These are phyloP conservation scores for Myxozyma nipponensis DNA, from an alignment of 805 yeast genomes.

Conservation along the genomic window DNA sequence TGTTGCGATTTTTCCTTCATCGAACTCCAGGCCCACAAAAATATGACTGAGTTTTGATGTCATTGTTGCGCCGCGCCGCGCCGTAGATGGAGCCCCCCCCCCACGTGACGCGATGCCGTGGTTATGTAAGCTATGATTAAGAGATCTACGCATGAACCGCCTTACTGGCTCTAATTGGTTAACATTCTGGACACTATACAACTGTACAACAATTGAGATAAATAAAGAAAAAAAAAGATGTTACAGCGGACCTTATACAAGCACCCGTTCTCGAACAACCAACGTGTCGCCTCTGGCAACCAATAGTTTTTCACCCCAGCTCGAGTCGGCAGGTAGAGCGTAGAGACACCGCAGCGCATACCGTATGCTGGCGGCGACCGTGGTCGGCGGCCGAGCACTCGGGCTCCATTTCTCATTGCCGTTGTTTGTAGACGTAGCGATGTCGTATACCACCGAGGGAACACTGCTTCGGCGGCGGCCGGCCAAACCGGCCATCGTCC, in stretches of 20 bases:
- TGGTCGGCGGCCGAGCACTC: slow-evolving; percentile 1
- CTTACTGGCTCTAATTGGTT: too few species aligned
- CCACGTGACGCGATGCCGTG: too few species aligned
- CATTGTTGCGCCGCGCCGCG: too few species aligned
- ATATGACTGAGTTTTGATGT: too few species aligned
- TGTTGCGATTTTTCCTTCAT: background rate
- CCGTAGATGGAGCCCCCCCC: too few species aligned
- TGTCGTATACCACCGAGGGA: slow-evolving; percentile 1
- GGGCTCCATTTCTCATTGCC: slow-evolving; percentile 24
- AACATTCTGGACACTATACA: background rate
- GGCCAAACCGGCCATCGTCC: background rate
- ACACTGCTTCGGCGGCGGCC: background rate
- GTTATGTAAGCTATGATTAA: too few species aligned
- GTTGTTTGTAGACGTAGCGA: background rate
- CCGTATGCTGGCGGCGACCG: slow-evolving; percentile 12
- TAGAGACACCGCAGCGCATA: slow-evolving; percentile 25
- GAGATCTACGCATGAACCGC: too few species aligned
- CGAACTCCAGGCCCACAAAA: too few species aligned
- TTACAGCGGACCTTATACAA: too few species aligned
- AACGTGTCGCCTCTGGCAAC: slow-evolving; percentile 21
- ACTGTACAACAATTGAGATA: background rate
- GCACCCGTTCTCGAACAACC: slow-evolving; percentile 22
- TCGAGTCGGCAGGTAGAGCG: slow-evolving; percentile 24
- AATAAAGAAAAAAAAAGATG: too few species aligned
- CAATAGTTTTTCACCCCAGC: slow-evolving; percentile 27